Base-by-base conservation (phyloP, 2,329 filamentous ascomycete genomes). In the Rosellinia necatrix region DNA sequence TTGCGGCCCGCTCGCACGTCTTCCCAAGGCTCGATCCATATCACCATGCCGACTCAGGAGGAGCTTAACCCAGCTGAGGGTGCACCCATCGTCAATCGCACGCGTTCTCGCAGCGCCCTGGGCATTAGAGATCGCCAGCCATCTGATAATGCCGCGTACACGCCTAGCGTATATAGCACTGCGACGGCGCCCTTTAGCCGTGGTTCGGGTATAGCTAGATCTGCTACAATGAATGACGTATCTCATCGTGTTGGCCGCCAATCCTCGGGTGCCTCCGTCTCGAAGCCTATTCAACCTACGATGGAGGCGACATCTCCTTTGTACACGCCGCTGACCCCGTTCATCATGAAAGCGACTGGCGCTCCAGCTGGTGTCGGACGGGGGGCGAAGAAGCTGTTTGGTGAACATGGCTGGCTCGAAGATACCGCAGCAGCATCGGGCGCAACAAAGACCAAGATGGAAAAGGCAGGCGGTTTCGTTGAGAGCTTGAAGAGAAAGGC, bases 401-500 rank as follows among this genome's bases (percentile, higher is more conserved):
- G 82, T 2, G 70, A 79, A 2, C 77, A 81, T 43, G 83, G 83
- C 19, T 85, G 82, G 82, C 74, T 85, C 2, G 81, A 84, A 64
- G 66, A 70, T n/a, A 70, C 65, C 3, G 64, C 67, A 5, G 64
- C 66, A 4, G 50, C 57, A 10, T 41, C 61, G 22, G 54, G 30
- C 19, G 9, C n/a, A 8, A 43, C 51, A 44, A 49, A 58, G 47
- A 35, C 56, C 34, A 65, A 66, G 50, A 30, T 37, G 0, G 61
- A 65, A 38, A 70, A 68, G 60, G 38, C 47, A 12, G 48, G 37
- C 3, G 47, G 62, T 9, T 65, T 71, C 35, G 48, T 72, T 15
- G 62, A 57, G 27, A 64, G 35, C 22, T 19, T 71, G 49, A 70
- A 66, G 59, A 81, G 81, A 63, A 80, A 80, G 59, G 81, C 81